Conservation (phyloP, 192 early-diverging fungal genomes). For the Coemansia sp. region DNA sequence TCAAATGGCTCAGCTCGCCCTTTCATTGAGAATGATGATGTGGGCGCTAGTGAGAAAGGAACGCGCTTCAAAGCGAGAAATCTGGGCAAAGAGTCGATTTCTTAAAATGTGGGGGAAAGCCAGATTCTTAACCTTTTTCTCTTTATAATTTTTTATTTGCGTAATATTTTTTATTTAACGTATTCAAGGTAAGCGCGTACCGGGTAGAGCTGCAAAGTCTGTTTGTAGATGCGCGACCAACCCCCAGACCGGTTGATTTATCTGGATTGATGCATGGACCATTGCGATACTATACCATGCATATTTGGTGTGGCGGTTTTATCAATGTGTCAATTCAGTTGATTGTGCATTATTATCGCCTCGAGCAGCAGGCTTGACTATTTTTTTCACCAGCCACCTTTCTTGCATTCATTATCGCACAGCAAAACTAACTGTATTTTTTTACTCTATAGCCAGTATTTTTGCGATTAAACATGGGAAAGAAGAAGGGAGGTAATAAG, state of each 20-base stretch:
- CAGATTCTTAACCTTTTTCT: not conserved
- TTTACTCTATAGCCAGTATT: no score
- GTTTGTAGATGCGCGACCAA: slow-evolving; percentile 7
- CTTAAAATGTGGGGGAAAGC: no score
- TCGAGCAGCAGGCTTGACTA: no score
- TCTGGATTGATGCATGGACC: slow-evolving; percentile 10
- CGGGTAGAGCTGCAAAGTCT: not conserved
- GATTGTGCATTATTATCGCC: not conserved
- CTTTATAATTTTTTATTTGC: not conserved
- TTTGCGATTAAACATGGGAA: not conserved
- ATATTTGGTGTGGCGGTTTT: slow-evolving; percentile 7
- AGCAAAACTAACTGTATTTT: no score
- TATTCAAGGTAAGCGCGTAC: slow-evolving; percentile 5
- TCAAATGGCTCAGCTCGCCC: no score
- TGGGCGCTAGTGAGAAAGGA: no score
- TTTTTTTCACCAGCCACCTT: no score
- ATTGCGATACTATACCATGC: slow-evolving; percentile 9
- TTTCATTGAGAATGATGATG: no score
- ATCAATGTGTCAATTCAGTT: not conserved
- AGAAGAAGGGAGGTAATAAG: slow-evolving; percentile 12
- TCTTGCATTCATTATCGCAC: no score
- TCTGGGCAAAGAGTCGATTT: no score
- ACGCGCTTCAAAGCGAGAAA: no score
- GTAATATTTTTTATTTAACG: not conserved
- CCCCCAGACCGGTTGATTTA: not conserved